These are phyloP conservation scores for Chaetomium strumarium DNA, from an alignment of 2,329 filamentous ascomycete genomes.

Conservation along the genomic window DNA sequence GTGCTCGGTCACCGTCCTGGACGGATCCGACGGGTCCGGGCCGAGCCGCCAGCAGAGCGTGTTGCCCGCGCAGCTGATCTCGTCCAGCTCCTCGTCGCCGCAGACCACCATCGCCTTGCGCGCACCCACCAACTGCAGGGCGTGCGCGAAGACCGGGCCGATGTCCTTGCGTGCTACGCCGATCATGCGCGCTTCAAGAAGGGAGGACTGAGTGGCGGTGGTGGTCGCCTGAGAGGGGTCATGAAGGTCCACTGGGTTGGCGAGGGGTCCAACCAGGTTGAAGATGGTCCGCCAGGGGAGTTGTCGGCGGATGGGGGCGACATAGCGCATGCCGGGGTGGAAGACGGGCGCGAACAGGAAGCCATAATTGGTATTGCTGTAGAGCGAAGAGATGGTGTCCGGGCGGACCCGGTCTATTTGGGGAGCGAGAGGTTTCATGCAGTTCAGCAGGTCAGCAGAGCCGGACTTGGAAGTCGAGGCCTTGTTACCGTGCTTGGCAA, in stretches of 20 bases:
- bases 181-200: slow-evolving; percentile 85
- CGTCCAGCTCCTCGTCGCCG: slow-evolving; percentile 90
- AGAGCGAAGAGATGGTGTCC: slow-evolving; percentile 63
- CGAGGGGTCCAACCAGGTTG: slow-evolving; percentile 88
- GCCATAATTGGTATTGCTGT: slow-evolving; percentile 78
- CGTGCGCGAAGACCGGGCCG: slow-evolving; percentile 83
- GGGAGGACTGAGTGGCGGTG: slow-evolving; percentile 17
- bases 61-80: slow-evolving; percentile 83
- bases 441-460: slow-evolving; percentile 82
- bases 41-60: slow-evolving; percentile 85
- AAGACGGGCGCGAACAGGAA: slow-evolving; percentile 96
- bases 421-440: slow-evolving; percentile 65
- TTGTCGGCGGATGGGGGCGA: slow-evolving; percentile 77
- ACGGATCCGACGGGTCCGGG: slow-evolving; percentile 35
- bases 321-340: slow-evolving; percentile 89
- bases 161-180: slow-evolving; percentile 85
- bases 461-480: slow-evolving; percentile 94
- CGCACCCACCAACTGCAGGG: slow-evolving; percentile 67
- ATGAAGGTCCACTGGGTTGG: slow-evolving; percentile 76
- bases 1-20: slow-evolving; percentile 57
- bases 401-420: slow-evolving; percentile 70
- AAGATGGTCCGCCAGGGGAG: slow-evolving; percentile 95
- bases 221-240: slow-evolving; percentile 16
- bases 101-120: slow-evolving; percentile 87
- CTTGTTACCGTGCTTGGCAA: slow-evolving; percentile 94